phyloP scores from a whole-genome alignment of 164 flowering plant genomes.

The Aristolochia californica region DNA sequence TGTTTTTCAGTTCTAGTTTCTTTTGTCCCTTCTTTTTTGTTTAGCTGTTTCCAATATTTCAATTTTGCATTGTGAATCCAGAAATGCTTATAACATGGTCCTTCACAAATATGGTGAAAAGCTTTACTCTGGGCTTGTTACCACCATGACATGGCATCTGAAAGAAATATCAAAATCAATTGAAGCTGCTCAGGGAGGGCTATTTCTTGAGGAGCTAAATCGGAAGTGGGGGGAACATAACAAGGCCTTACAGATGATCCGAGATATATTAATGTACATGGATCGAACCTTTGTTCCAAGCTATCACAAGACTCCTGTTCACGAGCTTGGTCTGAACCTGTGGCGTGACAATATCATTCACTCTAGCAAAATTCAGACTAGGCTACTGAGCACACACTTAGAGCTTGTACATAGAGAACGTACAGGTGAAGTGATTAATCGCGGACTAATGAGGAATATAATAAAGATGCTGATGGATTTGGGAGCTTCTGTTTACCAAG shows the following conservation, averaged over 20 bases:
- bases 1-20: not conserved
- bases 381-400: conserved; percentile 63
- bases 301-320: conserved; percentile 72
- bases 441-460: conserved; percentile 73
- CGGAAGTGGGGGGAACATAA: conserved; percentile 85
- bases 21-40: not conserved
- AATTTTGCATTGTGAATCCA: conserved; percentile 18
- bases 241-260: conserved; percentile 76
- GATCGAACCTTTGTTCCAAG: conserved; percentile 84
- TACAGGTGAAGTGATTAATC: conserved; percentile 69
- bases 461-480: conserved; percentile 82
- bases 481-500: conserved; percentile 70
- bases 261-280: conserved; percentile 97
- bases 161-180: conserved; percentile 65
- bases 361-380: conserved; percentile 52
- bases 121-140: conserved; percentile 76
- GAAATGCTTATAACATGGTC: conserved; percentile 98
- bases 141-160: conserved; percentile 70
- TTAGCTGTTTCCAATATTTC: not conserved
- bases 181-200: conserved; percentile 69
- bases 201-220: conserved; percentile 80
- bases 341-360: conserved; percentile 81
- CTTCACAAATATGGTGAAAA: conserved; percentile 90
- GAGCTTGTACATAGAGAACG: conserved; percentile 63
- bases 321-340: conserved; percentile 75